phyloP scores from a whole-genome alignment of 306 rosid species.

The Canavalia gladiata region DNA sequence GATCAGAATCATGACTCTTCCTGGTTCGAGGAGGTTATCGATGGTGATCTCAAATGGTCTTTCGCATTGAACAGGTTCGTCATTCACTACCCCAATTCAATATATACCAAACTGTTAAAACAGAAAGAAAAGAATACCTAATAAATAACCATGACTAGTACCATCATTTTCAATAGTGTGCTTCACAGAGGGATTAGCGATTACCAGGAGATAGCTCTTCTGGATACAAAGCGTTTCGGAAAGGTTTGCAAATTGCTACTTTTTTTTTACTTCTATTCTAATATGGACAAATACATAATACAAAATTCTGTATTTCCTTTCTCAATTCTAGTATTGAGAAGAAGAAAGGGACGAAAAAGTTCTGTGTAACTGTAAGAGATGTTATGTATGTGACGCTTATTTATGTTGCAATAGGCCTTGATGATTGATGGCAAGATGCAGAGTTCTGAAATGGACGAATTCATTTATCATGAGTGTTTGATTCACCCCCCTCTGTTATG shows the following conservation, averaged over 20 bases:
- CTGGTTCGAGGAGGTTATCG: constrained; percentile 80
- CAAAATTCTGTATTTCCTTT: not conserved
- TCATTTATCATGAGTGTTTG: constrained; percentile 87
- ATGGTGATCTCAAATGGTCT: constrained; percentile 78
- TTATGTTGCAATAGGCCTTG: constrained; percentile 59
- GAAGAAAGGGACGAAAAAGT: not conserved
- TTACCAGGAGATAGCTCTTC: constrained; percentile 73
- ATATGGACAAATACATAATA: not conserved
- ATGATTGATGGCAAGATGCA: constrained; percentile 90
- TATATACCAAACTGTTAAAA: not conserved
- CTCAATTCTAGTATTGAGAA: not conserved
- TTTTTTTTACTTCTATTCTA: too few species aligned
- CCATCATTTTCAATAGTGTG: constrained; percentile 53
- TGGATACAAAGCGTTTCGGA: constrained; percentile 84
- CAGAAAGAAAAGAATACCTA: not conserved
- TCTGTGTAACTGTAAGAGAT: too few species aligned
- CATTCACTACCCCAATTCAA: not conserved
- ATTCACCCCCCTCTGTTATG: constrained; percentile 77
- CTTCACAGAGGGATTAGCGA: constrained; percentile 70
- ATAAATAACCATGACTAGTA: not conserved
- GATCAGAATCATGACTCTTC: constrained; percentile 30
- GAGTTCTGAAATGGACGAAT: constrained; percentile 83
- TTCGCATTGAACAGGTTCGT: constrained; percentile 71
- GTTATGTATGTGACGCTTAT: not conserved
- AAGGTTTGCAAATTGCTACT: constrained; percentile 57